A percentile compares a stretch with the other conserved stretches of the same genome.
Conservation (phyloP, 2,329 filamentous ascomycete species). For the Colletotrichum theobromicola region DNA sequence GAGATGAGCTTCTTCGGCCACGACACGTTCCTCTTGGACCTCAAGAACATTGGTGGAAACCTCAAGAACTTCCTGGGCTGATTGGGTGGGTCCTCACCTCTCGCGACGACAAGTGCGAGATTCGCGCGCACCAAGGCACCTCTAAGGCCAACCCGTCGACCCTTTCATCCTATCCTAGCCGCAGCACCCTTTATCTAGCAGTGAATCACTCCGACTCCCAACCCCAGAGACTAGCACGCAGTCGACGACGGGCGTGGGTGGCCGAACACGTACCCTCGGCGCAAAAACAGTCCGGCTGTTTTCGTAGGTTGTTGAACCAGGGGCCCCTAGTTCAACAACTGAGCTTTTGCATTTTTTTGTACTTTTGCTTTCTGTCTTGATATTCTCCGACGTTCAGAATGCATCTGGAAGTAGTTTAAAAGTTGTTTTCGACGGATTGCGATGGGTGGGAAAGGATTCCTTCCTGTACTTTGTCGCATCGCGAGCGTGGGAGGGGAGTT, state of each 20-base stretch:
- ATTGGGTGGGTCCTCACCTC: neutral
- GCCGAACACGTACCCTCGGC: neutral
- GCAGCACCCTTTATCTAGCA: neutral
- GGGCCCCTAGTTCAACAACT: neutral
- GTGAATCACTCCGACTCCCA: neutral
- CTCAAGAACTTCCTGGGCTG: constrained; percentile 79
- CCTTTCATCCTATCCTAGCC: neutral
- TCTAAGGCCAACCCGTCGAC: neutral
- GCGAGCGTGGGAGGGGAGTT: neutral
- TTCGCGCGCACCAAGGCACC: neutral
- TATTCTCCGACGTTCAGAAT: accelerated
- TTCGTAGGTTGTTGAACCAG: neutral
- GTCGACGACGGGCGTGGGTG: neutral
- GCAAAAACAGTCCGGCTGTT: neutral
- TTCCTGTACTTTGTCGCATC: neutral
- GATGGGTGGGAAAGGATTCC: neutral
- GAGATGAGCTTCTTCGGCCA: constrained; percentile 95
- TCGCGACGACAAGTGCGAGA: neutral
- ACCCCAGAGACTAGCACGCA: neutral
- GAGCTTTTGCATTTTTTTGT: neutral
- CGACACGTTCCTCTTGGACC: constrained; percentile 92
- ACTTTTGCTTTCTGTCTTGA: neutral
- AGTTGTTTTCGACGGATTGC: neutral
- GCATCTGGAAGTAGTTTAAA: accelerated
- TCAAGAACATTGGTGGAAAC: constrained; percentile 89